A percentile compares a stretch with the other conserved stretches of the same genome.
Evolutionary conservation across 2,329 filamentous ascomycete species (phyloP).

Genomic region (Exophiala phaeomuriformis): DNA sequence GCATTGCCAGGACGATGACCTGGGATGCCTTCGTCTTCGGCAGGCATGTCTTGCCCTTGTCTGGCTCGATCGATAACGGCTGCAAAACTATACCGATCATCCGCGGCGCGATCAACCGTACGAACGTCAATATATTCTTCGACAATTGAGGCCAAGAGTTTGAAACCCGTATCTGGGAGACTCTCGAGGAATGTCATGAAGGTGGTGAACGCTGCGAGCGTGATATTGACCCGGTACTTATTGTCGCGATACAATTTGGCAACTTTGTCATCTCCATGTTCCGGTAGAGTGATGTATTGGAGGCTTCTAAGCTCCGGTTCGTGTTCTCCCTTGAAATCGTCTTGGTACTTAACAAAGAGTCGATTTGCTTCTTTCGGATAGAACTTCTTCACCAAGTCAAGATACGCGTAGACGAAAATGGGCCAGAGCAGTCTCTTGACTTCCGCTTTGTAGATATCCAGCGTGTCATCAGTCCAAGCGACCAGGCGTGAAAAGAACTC

Average conservation of each 20-base stretch:
- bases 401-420: slow-evolving; percentile 84
- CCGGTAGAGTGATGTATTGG: slow-evolving; percentile 64
- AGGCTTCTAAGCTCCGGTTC: slow-evolving; percentile 71
- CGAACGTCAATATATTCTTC: slow-evolving; percentile 53
- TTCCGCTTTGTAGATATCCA: slow-evolving; percentile 96
- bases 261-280: slow-evolving; percentile 70
- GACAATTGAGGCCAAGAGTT: slow-evolving; percentile 68
- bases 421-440: slow-evolving; percentile 85
- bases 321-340: slow-evolving; percentile 69
- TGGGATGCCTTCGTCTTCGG: slow-evolving; percentile 62
- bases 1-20: slow-evolving; percentile 60
- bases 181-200: slow-evolving; percentile 83
- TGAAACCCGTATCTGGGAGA: slow-evolving; percentile 74
- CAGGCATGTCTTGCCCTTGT: slow-evolving; percentile 51
- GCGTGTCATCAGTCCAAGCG: slow-evolving; percentile 80
- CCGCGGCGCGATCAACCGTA: slow-evolving; percentile 52
- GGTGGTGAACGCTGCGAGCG: slow-evolving; percentile 71
- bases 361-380: slow-evolving; percentile 47
- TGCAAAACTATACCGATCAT: slow-evolving; percentile 53
- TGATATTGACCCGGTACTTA: slow-evolving; percentile 86
- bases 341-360: slow-evolving; percentile 57
- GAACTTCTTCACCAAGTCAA: slow-evolving; percentile 67
- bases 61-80: slow-evolving; percentile 51
- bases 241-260: slow-evolving; percentile 75
- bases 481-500: slow-evolving; percentile 66